Conservation (phyloP, 2,329 filamentous ascomycete species). For the Colletotrichum sublineola region DNA sequence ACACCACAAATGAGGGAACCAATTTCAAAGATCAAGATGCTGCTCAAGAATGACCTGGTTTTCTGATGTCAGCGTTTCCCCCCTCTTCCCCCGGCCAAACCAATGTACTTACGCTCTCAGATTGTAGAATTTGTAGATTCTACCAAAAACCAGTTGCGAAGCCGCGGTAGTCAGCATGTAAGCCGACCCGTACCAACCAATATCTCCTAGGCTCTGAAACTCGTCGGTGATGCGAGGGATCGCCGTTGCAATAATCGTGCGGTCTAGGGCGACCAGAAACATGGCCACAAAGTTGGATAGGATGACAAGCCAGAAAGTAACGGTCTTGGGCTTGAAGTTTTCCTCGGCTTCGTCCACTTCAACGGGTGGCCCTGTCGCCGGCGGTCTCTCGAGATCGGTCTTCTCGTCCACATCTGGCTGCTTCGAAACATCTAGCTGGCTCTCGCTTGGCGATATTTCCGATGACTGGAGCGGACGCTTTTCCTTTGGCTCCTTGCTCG, state of each 20-base stretch:
- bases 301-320: constrained; percentile 69
- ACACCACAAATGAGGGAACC: constrained; percentile 68
- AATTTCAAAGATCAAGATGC: constrained; percentile 66
- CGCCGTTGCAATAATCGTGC: constrained; percentile 69
- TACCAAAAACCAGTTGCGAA: constrained; percentile 63
- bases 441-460: constrained; percentile 26
- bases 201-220: constrained; percentile 69
- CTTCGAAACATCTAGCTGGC: constrained; percentile 24
- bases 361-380: neutral
- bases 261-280: constrained; percentile 70
- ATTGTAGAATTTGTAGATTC: constrained; percentile 65
- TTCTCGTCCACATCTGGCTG: constrained; percentile 34
- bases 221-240: constrained; percentile 69
- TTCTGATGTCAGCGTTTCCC: neutral
- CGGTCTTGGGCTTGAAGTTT: constrained; percentile 65
- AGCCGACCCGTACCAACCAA: constrained; percentile 74
- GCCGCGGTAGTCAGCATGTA: constrained; percentile 72
- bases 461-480: constrained; percentile 18
- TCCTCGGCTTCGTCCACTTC: constrained; percentile 45
- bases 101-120: constrained; percentile 57
- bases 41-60: constrained; percentile 58
- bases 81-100: neutral
- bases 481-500: neutral
- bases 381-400: constrained; percentile 24
- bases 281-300: constrained; percentile 67